Conservation (phyloP, 2,329 filamentous ascomycete genomes). For the Mycogone perniciosa region DNA sequence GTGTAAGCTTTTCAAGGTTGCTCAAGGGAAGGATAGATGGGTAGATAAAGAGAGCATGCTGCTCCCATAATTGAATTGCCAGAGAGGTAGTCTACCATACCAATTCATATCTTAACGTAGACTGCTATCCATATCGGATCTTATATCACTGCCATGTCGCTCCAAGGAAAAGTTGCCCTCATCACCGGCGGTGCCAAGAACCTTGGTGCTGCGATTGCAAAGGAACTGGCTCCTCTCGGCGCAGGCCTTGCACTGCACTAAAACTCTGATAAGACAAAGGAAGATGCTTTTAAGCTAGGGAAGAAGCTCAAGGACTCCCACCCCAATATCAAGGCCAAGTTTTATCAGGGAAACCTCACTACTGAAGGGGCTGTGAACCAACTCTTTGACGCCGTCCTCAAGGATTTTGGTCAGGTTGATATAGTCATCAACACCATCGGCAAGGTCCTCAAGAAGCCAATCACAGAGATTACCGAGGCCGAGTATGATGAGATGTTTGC, state of each 20-base stretch:
- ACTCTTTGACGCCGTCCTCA: constrained; percentile 34
- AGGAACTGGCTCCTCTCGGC: constrained; percentile 49
- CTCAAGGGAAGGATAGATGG: too few species aligned
- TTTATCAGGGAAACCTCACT: constrained; percentile 39
- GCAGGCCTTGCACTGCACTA: constrained; percentile 56
- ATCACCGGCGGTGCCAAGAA: constrained; percentile 53
- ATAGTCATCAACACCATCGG: constrained; percentile 46
- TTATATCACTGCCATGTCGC: constrained; percentile 21
- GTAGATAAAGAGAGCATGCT: too few species aligned
- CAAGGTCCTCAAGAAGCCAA: constrained; percentile 42
- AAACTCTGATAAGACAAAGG: constrained; percentile 32
- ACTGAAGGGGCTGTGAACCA: constrained; percentile 32
- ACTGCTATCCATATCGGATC: too few species aligned
- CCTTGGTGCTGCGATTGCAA: constrained; percentile 53
- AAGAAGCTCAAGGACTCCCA: constrained; percentile 28
- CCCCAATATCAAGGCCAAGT: constrained; percentile 27
- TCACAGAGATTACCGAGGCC: constrained; percentile 35
- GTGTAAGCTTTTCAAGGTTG: too few species aligned
- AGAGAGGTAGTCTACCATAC: neutral
- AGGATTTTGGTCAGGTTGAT: constrained; percentile 39
- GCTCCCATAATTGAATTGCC: too few species aligned
- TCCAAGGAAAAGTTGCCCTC: constrained; percentile 38
- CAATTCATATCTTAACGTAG: neutral
- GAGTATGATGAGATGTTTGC: constrained; percentile 44
- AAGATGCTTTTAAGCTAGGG: constrained; percentile 30